These are phyloP conservation scores for Nicotiana noctiflora DNA, from an alignment of 257 asterid genomes.

Conservation along the genomic window DNA sequence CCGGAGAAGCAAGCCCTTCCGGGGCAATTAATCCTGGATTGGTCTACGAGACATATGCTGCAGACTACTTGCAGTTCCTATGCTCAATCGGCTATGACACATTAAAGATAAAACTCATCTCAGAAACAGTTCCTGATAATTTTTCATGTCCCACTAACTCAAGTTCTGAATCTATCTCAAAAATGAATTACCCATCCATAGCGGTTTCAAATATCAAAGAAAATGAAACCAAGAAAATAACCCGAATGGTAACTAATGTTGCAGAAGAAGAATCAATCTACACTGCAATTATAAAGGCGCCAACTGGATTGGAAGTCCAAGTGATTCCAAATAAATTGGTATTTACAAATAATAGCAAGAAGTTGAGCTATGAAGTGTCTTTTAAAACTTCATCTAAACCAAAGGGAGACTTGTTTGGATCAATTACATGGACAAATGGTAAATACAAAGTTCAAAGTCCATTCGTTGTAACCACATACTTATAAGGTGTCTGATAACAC, in stretches of 20 bases:
- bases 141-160: too few species aligned
- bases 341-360: slow-evolving; percentile 40
- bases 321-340: slow-evolving; percentile 54
- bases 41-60: slow-evolving; percentile 56
- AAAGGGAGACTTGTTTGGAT: slow-evolving; percentile 47
- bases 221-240: slow-evolving; percentile 32
- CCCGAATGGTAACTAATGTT: slow-evolving; percentile 54
- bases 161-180: slow-evolving; percentile 33
- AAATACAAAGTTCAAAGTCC: slow-evolving; percentile 65
- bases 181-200: slow-evolving; percentile 84
- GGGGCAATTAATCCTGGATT: slow-evolving; percentile 66
- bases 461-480: slow-evolving; percentile 30
- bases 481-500: neutral
- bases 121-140: too few species aligned
- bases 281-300: slow-evolving; percentile 34
- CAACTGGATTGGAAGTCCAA: slow-evolving; percentile 31
- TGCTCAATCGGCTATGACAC: slow-evolving; percentile 54
- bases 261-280: slow-evolving; percentile 54
- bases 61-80: slow-evolving; percentile 51
- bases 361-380: slow-evolving; percentile 49
- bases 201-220: slow-evolving; percentile 35
- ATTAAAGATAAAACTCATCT: slow-evolving; percentile 21
- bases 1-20: slow-evolving; percentile 55
- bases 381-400: slow-evolving; percentile 24
- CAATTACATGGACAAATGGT: slow-evolving; percentile 62